Evolutionary conservation across 148 eudicot species (phyloP).

Genomic region (Amaranthus cruentus): DNA sequence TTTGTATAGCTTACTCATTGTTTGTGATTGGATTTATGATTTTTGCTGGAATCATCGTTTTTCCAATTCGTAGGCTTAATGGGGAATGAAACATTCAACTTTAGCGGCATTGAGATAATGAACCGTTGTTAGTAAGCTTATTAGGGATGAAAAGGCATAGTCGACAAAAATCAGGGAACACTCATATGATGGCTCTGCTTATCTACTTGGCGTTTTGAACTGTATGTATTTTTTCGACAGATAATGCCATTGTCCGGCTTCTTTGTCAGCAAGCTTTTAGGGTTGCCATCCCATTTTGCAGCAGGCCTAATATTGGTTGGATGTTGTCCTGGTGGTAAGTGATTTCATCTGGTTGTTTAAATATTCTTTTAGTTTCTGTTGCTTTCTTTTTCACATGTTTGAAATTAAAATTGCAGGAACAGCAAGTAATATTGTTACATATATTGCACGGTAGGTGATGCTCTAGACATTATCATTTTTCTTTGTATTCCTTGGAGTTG

Average conservation of each 20-base stretch:
- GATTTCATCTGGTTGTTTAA: slow-evolving; percentile 4
- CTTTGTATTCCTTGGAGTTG: neutral
- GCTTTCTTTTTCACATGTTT: slow-evolving; percentile 13
- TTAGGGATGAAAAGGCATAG: no score
- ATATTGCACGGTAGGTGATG: slow-evolving; percentile 65
- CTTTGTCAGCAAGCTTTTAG: slow-evolving; percentile 63
- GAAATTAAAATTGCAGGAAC: slow-evolving; percentile 49
- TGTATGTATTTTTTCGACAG: slow-evolving; percentile 22
- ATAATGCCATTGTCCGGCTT: slow-evolving; percentile 81
- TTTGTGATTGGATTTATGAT: neutral
- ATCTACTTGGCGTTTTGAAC: no score
- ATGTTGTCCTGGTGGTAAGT: slow-evolving; percentile 88
- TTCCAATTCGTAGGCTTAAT: neutral
- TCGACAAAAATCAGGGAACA: no score
- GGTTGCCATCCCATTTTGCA: slow-evolving; percentile 72
- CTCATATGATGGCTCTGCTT: no score
- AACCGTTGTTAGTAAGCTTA: no score
- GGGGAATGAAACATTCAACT: neutral
- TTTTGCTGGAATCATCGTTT: neutral
- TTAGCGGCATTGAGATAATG: no score
- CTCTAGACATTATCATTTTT: neutral
- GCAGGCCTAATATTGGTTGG: slow-evolving; percentile 82
- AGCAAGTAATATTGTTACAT: slow-evolving; percentile 85
- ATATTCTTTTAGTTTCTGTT: neutral
- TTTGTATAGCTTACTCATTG: neutral